Percentiles rank a stretch among this genome's conserved stretches.
phyloP scores from a whole-genome alignment of 2,329 filamentous ascomycete genomes.

The Xylaria sp. region DNA sequence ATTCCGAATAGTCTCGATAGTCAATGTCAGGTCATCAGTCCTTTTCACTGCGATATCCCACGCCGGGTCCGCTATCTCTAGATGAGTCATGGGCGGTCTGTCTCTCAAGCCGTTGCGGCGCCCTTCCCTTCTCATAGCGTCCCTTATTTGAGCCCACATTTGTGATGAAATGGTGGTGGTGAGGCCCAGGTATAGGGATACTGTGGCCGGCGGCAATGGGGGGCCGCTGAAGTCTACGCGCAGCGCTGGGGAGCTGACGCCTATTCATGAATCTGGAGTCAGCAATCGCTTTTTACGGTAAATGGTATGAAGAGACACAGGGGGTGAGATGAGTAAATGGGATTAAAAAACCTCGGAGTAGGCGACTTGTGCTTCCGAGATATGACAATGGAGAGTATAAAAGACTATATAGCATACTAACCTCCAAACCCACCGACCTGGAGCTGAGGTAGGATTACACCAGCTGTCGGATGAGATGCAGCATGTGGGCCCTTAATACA shows the following conservation, averaged over 20 bases:
- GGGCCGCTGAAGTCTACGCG: constrained; percentile 29
- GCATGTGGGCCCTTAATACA: constrained; percentile 15
- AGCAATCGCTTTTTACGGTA: not conserved
- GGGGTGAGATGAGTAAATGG: not conserved
- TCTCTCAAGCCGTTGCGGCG: not conserved
- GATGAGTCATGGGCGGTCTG: not conserved
- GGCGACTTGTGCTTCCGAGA: not conserved
- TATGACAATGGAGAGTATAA: not conserved
- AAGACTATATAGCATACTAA: not conserved
- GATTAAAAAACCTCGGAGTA: not conserved
- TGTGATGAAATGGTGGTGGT: constrained; percentile 20
- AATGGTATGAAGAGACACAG: not conserved
- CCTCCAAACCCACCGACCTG: constrained; percentile 20
- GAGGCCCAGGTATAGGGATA: constrained; percentile 28
- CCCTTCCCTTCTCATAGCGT: constrained; percentile 5
- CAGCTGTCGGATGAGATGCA: not conserved
- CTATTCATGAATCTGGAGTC: not conserved
- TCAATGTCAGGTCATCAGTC: constrained; percentile 12
- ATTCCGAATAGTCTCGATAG: constrained; percentile 14
- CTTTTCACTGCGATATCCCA: constrained; percentile 24
- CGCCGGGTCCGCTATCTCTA: not conserved
- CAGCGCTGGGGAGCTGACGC: constrained; percentile 23
- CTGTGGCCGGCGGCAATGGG: constrained; percentile 12
- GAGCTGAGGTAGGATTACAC: constrained; percentile 27
- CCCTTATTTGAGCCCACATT: constrained; percentile 26